Conservation (phyloP, 2,329 filamentous ascomycete species). For the Penicillium brevicompactum region DNA sequence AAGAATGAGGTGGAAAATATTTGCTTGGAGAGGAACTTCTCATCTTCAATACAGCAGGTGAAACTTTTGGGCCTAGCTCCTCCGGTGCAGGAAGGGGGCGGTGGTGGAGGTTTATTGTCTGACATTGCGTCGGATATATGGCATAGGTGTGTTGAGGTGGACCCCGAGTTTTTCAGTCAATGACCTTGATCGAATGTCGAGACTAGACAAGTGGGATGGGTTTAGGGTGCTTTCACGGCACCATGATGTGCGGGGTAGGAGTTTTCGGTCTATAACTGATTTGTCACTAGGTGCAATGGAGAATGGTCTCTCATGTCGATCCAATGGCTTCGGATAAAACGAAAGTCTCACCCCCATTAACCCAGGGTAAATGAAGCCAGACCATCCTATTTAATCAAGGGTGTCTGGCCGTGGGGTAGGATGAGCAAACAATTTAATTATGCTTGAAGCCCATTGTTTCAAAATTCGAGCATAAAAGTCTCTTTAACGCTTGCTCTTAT, state of each 20-base stretch:
- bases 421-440: no score
- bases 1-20: not conserved
- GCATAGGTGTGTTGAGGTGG: no score
- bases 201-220: not conserved
- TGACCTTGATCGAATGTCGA: not conserved
- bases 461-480: no score
- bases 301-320: not conserved
- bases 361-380: not conserved
- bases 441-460: no score
- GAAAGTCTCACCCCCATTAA: not conserved
- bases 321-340: not conserved
- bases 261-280: not conserved
- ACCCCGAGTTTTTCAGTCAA: not conserved
- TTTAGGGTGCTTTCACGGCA: not conserved
- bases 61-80: slow-evolving; percentile 2
- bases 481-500: not conserved
- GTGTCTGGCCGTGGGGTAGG: not conserved
- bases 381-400: not conserved
- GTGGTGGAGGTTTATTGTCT: not conserved
- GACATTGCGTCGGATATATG: not conserved
- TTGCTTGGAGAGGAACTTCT: slow-evolving; percentile 1
- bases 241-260: not conserved
- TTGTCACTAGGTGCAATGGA: no score
- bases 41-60: slow-evolving; percentile 8
- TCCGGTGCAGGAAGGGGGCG: slow-evolving; percentile 5